These are phyloP conservation scores for Xanthoceras sorbifolium DNA, from an alignment of 345 rosid genomes.

Conservation along the genomic window DNA sequence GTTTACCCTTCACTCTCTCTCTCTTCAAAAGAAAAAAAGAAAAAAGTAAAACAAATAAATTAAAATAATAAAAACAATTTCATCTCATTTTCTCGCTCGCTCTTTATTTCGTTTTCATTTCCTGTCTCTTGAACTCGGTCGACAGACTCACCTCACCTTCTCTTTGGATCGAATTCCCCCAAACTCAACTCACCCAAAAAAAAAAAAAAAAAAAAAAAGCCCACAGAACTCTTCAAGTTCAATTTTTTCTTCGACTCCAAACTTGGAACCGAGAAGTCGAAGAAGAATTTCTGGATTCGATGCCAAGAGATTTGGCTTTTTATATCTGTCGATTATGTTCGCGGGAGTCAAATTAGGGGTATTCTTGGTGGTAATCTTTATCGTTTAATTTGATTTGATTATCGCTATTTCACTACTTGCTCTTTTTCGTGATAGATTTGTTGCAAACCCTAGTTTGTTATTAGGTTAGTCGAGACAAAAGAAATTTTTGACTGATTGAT, in stretches of 20 bases:
- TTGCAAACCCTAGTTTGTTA: conserved; percentile 26
- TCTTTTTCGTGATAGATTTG: conserved; percentile 12
- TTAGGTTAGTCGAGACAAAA: neutral
- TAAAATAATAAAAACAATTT: neutral
- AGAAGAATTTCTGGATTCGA: conserved; percentile 21
- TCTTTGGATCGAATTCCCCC: conserved; percentile 30
- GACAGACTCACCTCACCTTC: conserved; percentile 31
- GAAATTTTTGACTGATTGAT: neutral
- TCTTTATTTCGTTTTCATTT: conserved; percentile 32
- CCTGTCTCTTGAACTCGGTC: conserved; percentile 43
- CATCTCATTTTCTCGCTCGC: neutral
- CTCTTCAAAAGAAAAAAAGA: neutral
- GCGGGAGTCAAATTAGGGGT: conserved; percentile 26
- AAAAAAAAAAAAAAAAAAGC: no score
- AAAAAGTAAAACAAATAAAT: neutral
- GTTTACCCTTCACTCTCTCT: conserved; percentile 33
- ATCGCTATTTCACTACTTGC: conserved; percentile 16
- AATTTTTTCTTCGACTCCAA: neutral
- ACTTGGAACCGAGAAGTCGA: neutral
- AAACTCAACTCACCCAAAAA: conserved; percentile 10
- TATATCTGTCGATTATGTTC: conserved; percentile 29
- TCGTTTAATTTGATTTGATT: conserved; percentile 5
- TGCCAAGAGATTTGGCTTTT: conserved; percentile 18
- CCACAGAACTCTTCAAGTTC: neutral
- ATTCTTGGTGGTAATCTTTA: conserved; percentile 14